Conservation (phyloP, 2,329 filamentous ascomycete genomes). For the Monilinia aucupariae region DNA sequence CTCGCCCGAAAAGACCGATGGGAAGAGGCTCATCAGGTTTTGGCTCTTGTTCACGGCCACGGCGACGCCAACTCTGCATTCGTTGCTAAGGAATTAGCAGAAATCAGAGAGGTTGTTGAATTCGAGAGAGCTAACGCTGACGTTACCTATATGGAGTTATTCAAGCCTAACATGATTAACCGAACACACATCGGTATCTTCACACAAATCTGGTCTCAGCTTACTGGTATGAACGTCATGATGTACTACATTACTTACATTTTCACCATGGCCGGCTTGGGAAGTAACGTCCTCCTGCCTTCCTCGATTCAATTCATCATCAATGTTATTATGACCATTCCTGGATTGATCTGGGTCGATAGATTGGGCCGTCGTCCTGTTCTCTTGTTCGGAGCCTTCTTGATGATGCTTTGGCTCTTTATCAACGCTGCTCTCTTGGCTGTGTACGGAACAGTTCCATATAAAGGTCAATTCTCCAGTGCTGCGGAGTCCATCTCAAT, state of each 20-base stretch:
- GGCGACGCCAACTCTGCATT: slow-evolving; percentile 60
- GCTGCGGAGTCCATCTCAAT: slow-evolving; percentile 45
- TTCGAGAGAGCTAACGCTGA: slow-evolving; percentile 66
- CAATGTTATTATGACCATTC: slow-evolving; percentile 74
- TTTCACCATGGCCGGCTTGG: slow-evolving; percentile 65
- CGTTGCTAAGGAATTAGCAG: slow-evolving; percentile 61
- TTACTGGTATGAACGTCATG: slow-evolving; percentile 74
- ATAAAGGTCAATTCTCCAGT: slow-evolving; percentile 36
- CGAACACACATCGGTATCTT: slow-evolving; percentile 66
- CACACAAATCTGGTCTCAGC: slow-evolving; percentile 69
- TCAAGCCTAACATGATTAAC: slow-evolving; percentile 69
- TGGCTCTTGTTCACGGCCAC: slow-evolving; percentile 50
- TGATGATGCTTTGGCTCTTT: slow-evolving; percentile 39
- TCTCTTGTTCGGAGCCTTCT: slow-evolving; percentile 51
- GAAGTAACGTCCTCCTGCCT: slow-evolving; percentile 55
- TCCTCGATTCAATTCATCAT: slow-evolving; percentile 71
- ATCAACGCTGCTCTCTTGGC: slow-evolving; percentile 45
- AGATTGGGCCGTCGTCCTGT: slow-evolving; percentile 67
- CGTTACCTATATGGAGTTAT: slow-evolving; percentile 65
- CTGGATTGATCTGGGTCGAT: slow-evolving; percentile 70
- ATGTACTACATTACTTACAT: slow-evolving; percentile 54
- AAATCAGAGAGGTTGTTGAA: slow-evolving; percentile 72
- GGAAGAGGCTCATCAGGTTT: slow-evolving; percentile 48
- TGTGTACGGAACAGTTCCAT: slow-evolving; percentile 38
- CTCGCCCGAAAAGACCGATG: slow-evolving; percentile 57